Evolutionary conservation across 176 grass and related monocot species (phyloP), one percentile per base, ranked within the genome.

Genomic region (Lolium multiflorum): DNA sequence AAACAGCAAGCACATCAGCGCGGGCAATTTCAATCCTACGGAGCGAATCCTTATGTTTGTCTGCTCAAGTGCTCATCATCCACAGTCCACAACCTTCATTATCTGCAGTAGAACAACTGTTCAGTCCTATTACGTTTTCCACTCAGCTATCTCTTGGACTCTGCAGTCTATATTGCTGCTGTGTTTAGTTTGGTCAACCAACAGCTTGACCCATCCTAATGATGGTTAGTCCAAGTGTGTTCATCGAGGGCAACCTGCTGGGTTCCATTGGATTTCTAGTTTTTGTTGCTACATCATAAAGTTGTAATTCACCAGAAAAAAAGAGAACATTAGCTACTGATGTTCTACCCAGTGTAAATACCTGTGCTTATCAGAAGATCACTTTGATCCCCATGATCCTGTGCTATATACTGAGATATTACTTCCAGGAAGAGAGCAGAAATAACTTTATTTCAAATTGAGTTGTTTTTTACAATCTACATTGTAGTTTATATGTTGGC

Each of bases 401-500:
- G 11, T 59, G 24, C 59, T 67, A 24, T 2, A 62, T 50, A 41
- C 37, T 79, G 37, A 61, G 58, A 25, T 49, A 59, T 77, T 71
- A 26, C 4, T 48, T 87, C 31, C 31, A 74, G 31, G 56, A 73
- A 26, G 14, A 15, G 50, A 83, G 50, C 1, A 56, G 1, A 22
- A 77, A 50, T 9, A 10, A 78, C 10, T 70, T 37, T 61, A 41
- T 38, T 60, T 11, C 25, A 31, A 31, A 31, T 68, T 15, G 7
- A 31, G 64, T 6, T 66, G 2, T 67, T 56, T 67, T 56, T 25
- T 12, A 46, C 56, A 67, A 65, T 76, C 55, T 64, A 16, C 55
- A 41, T 41, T 58, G 50, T 55, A 79, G 48, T 69, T 56, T 14
- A 63, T 25, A 74, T 80, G 46, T 81, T 82, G 9, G 7, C 54